Conservation (phyloP, 208 protist genomes). For the Strigomonas oncopelti region DNA sequence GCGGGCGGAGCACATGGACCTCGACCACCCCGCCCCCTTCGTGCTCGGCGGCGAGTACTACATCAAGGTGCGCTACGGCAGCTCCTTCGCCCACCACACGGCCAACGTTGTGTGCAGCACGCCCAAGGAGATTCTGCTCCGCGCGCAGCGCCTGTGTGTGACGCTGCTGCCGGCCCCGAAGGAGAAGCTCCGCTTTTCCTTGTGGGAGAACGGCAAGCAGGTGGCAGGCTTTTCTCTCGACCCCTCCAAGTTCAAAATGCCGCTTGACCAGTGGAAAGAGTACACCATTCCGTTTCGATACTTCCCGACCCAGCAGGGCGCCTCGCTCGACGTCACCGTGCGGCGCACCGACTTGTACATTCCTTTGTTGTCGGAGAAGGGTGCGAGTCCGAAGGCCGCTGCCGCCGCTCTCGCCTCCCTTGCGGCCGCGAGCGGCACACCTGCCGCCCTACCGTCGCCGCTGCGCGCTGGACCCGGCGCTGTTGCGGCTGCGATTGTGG, state of each 20-base stretch:
- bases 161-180: conserved; percentile 12
- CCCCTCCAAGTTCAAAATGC: conserved; percentile 57
- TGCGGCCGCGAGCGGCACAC: no score
- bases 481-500: neutral
- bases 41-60: conserved; percentile 65
- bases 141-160: conserved; percentile 36
- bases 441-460: neutral
- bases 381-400: neutral
- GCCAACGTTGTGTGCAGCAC: conserved; percentile 34
- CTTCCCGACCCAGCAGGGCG: conserved; percentile 64
- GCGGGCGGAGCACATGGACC: conserved; percentile 45
- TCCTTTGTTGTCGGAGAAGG: neutral
- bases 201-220: conserved; percentile 75
- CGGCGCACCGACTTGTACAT: conserved; percentile 7
- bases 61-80: conserved; percentile 64
- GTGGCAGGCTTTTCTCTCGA: conserved; percentile 81
- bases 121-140: conserved; percentile 49
- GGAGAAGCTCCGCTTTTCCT: conserved; percentile 78
- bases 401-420: neutral
- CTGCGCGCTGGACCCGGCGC: neutral
- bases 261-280: conserved; percentile 44
- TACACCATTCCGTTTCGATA: conserved; percentile 87
- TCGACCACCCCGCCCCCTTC: conserved; percentile 61
- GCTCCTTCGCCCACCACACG: conserved; percentile 30
- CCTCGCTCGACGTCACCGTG: conserved; percentile 65